Conservation (phyloP, 2,329 filamentous ascomycete genomes). For the Amesomyces nigricolor region DNA sequence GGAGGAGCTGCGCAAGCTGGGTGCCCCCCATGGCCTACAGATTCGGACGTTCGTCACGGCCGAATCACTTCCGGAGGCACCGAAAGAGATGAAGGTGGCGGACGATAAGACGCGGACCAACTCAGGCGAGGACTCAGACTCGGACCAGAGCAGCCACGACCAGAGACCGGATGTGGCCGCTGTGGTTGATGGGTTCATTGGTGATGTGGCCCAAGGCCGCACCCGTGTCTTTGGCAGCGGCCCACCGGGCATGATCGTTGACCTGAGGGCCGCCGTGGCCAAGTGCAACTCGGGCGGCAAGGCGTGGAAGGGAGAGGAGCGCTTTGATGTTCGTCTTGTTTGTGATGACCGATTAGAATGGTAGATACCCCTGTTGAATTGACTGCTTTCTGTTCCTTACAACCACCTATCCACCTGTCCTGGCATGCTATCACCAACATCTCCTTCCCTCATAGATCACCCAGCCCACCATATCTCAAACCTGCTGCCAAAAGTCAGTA, state of each 20-base stretch:
- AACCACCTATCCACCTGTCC: neutral
- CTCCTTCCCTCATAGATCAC: constrained; percentile 10
- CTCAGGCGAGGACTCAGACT: constrained; percentile 25
- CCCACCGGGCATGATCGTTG: constrained; percentile 54
- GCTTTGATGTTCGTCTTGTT: constrained; percentile 50
- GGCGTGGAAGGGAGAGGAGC: constrained; percentile 54
- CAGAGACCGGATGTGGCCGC: constrained; percentile 41
- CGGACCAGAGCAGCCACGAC: neutral
- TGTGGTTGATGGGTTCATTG: constrained; percentile 46
- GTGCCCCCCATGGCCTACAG: constrained; percentile 39
- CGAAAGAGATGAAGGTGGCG: constrained; percentile 22
- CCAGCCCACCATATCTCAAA: neutral
- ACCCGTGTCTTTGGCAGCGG: constrained; percentile 57
- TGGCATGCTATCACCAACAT: neutral
- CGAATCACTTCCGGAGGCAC: constrained; percentile 33
- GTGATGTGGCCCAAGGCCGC: constrained; percentile 40
- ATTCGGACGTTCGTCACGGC: constrained; percentile 57
- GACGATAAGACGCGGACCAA: constrained; percentile 17
- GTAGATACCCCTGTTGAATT: constrained; percentile 17
- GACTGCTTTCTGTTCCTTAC: constrained; percentile 1
- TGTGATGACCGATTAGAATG: constrained; percentile 55
- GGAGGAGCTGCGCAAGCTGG: constrained; percentile 36
- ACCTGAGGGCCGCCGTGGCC: constrained; percentile 50
- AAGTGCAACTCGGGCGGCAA: constrained; percentile 44
- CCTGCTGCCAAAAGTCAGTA: constrained; percentile 17